Evolutionary conservation across 305 asterid species (phyloP), one percentile per base, ranked within the genome.

Genomic region (Fraxinus baroniana): DNA sequence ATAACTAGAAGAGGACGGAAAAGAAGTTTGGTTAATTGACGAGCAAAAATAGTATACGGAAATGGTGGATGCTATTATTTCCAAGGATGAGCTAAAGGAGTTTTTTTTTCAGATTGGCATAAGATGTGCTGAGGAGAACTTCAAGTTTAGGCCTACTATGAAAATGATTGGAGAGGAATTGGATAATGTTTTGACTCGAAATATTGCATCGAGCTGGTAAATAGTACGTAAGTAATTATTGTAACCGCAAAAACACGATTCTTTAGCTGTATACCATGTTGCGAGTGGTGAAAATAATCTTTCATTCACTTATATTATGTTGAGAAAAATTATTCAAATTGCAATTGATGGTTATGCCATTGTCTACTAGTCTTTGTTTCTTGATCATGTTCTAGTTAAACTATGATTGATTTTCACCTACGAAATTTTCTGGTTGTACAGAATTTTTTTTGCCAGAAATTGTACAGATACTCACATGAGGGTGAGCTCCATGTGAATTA

Each of bases 1-100:
- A 89, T 92, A 0, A 97, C 95, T 41, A 0, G 93, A 93, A 0
- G 97, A 87, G 77, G 92, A 88, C 9, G 93, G 97, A 24, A 88
- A 12, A 84, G 97, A 93, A 17, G 89, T 90, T n/a, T 86, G 97
- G 90, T 78, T 94, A 28, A 86, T 92, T 35, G 91, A 87, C 17
- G 85, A 36, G 30, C 49, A 85, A 76, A 83, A 83, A 0, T 79
- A 87, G 81, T 88, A 84, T 9, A 35, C 87, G 91, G 95, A 94
- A 28, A 91, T 94, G 90, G 88, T 94, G 81, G 98, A 93, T 84
- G 85, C 81, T 17, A 68, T 84, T 76, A 85, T 93, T 9, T 35
- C 46, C 3, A 86, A 62, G 83, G 90, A 85, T 60, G 94, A 62
- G 22, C 78, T 92, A 0, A 78, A 85, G 1, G 88, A 92, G 2